Conservation (phyloP, 331 rosid genomes). For the Rhamnella rubrinervis region DNA sequence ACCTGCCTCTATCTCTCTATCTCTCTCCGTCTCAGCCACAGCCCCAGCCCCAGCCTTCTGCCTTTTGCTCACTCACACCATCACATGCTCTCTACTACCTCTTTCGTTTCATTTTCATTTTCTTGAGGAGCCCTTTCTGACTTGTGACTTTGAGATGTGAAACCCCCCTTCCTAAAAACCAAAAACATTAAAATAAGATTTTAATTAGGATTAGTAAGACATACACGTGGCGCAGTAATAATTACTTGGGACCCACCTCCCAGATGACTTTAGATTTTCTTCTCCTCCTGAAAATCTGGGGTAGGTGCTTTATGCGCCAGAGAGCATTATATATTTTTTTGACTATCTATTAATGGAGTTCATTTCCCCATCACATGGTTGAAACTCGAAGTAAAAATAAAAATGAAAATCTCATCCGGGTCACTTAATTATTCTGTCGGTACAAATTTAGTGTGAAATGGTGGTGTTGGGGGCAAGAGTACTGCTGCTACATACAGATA, state of each 20-base stretch:
- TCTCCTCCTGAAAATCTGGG: constrained; percentile 23
- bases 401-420: constrained; percentile 8
- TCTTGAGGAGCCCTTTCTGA: constrained; percentile 22
- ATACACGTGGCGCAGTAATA: constrained; percentile 19
- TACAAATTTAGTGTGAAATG: constrained; percentile 13
- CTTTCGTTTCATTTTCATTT: neutral
- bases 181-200: neutral
- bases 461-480: neutral
- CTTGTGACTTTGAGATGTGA: constrained; percentile 17
- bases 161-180: neutral
- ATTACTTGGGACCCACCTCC: constrained; percentile 5
- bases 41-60: constrained; percentile 14
- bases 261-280: constrained; percentile 23
- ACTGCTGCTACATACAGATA: no score
- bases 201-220: neutral
- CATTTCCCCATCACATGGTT: constrained; percentile 17
- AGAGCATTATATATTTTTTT: neutral
- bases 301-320: neutral
- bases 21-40: neutral
- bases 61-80: constrained; percentile 9
- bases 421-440: constrained; percentile 26
- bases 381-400: neutral
- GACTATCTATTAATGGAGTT: constrained; percentile 28
- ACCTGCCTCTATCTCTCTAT: constrained; percentile 21
- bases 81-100: constrained; percentile 37